Conservation (phyloP, 208 protist species). For the Crithidia sp. region DNA sequence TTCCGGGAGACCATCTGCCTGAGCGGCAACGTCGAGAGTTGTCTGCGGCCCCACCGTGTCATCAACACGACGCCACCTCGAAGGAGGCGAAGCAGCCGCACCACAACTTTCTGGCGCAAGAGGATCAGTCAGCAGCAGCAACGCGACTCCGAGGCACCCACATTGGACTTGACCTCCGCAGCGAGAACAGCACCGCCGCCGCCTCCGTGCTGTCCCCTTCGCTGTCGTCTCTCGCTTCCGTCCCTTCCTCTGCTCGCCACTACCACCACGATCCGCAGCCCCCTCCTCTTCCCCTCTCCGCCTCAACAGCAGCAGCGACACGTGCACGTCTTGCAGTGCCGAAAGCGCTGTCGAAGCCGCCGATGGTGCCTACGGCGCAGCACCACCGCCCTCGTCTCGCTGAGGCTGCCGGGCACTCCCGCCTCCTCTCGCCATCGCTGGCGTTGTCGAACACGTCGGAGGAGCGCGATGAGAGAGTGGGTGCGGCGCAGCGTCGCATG, state of each 20-base stretch:
- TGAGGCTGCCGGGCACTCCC: background rate
- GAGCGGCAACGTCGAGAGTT: too few relatives aligned
- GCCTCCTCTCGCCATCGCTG: background rate
- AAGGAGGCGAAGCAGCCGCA: too few relatives aligned
- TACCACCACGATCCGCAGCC: background rate
- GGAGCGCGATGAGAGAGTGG: background rate
- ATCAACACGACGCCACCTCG: too few relatives aligned
- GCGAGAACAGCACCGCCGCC: too few relatives aligned
- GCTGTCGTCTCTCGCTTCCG: background rate
- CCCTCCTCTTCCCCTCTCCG: background rate
- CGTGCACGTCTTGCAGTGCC: slow-evolving; percentile 12
- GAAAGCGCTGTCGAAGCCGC: slow-evolving; percentile 21
- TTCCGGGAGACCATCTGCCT: too few relatives aligned
- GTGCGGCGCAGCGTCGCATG: background rate
- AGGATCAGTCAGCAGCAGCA: too few relatives aligned
- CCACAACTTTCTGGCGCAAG: too few relatives aligned
- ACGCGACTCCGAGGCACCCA: too few relatives aligned
- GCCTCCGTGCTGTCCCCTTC: background rate
- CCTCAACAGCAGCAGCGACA: background rate
- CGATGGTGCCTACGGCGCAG: slow-evolving; percentile 7
- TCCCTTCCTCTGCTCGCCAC: too few relatives aligned
- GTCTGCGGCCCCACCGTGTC: too few relatives aligned
- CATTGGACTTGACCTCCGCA: too few relatives aligned
- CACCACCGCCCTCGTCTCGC: slow-evolving; percentile 1
- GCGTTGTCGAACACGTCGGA: background rate